These are phyloP conservation scores for Castanopsis chinensis DNA, from an alignment of 306 rosid species.

Conservation along the genomic window DNA sequence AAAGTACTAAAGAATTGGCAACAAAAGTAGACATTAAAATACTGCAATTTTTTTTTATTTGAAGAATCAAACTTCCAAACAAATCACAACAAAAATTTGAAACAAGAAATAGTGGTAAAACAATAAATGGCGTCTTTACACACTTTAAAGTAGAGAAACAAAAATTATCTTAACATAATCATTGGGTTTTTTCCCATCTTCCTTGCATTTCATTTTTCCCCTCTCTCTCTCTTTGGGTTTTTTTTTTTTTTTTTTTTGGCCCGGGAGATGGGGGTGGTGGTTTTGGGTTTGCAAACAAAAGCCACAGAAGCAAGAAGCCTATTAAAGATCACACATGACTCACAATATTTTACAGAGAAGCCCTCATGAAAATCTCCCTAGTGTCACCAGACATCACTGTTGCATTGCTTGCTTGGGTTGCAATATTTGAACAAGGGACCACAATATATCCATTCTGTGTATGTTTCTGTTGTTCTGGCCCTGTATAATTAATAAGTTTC, in stretches of 20 bases:
- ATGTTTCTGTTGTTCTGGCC: slow-evolving; percentile 75
- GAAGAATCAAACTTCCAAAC: slow-evolving; percentile 19
- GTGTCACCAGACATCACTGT: slow-evolving; percentile 25
- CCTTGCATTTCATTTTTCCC: slow-evolving; percentile 9
- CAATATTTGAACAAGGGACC: slow-evolving; percentile 92
- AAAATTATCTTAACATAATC: slow-evolving; percentile 17
- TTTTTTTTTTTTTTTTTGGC: neutral
- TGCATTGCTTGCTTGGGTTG: slow-evolving; percentile 59
- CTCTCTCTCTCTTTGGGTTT: slow-evolving; percentile 2
- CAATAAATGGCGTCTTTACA: slow-evolving; percentile 26
- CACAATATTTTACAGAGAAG: slow-evolving; percentile 31
- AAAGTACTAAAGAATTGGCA: neutral
- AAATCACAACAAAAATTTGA: slow-evolving; percentile 15
- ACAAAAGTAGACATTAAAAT: neutral
- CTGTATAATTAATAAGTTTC: slow-evolving; percentile 32
- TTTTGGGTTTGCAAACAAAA: neutral
- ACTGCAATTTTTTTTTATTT: slow-evolving; percentile 3
- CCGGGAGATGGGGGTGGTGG: neutral
- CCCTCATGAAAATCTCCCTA: slow-evolving; percentile 24
- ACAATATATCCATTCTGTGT: slow-evolving; percentile 88
- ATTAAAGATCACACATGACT: slow-evolving; percentile 29
- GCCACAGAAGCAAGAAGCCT: neutral
- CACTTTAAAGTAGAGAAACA: slow-evolving; percentile 12
- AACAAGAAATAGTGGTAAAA: neutral
- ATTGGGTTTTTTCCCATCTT: neutral